Evolutionary conservation across 1,284 basidiomycete species (phyloP), one percentile per base, ranked within the genome.

Genomic region (Mrakiaceae sp.): DNA sequence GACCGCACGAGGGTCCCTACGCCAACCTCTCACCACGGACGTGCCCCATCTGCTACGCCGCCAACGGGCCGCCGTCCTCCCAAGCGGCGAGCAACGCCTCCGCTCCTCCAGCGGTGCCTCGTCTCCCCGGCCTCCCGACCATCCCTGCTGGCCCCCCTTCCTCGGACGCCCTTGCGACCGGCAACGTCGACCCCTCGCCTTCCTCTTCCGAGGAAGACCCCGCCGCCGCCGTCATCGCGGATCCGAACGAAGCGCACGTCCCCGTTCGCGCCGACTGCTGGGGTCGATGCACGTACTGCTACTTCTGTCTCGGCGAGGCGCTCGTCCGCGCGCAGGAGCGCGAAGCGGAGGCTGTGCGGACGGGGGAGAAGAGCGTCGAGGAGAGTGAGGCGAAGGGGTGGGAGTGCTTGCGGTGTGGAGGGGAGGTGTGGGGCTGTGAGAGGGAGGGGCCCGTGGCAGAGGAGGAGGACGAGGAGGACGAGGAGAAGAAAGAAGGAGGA

Each of bases 231-330:
- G 12, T 43, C 43, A n/a, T 16, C 11, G 51, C 51, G 6, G 57
- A 64, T 8, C 40, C 51, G 9, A 50, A 60, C 46, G 44, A 51
- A 16, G 42, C 77, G 1, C 76, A 74, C 64, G 64, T 76, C 7
- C 72, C 74, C 11, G 74, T 75, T 3, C 67, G 71, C 59, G 75
- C 74, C 7, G 73, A 75, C 67, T 78, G 76, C 64, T 71, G 69
- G 69, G 82, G 88, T 68, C 85, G 84, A 11, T 88, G 93, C 74
- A 74, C 82, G 9, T 95, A 90, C 76, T 94, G 91, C 75, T 95
- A 94, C 74, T 84, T 87, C 70, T 95, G 91, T 74, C 79, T 94
- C 46, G 82, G 88, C 10, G 87, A 88, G 70, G 84, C 85, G 65
- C 83, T 95, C 78, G 87, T 14, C 87, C 88, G 71, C 83, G 58